Evolutionary conservation across 805 yeast genomes (phyloP), one percentile per base, ranked within the genome.

Genomic region (Scheffersomyces spartinae): DNA sequence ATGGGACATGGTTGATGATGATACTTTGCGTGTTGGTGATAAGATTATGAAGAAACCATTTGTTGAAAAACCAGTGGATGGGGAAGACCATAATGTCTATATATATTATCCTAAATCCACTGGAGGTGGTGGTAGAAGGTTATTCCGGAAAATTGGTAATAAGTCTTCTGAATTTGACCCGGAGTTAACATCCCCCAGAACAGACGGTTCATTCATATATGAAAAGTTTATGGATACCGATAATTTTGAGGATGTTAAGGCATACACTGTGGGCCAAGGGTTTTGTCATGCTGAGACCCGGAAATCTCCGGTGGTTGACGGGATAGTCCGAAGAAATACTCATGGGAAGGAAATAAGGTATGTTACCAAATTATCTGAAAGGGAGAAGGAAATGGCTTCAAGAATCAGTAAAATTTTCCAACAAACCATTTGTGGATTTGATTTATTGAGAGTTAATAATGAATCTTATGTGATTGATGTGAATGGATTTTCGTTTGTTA

Each of bases 291-390:
- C 98, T 0, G 99, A 91, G 47, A 91, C 99, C 1, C 69, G 99
- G 44, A 91, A 91, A 50, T 84, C 95, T 0, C 99, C 99, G 1
- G 98, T 91, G 3, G 98, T 91, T n/a, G 99, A 91, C 55, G 99
- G 99, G 24, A 82, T 91, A 30, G 99, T 91, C 14, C 69, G 96
- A 44, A 71, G 99, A 49, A 91, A 91, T 47, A 86, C 97, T 1
- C 94, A 86, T 43, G 99, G 99, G 24, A 91, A 91, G 50, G 99
- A 91, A 54, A 77, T 91, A 23, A 68, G 99, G 35, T 91, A 80
- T 44, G 68, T 91, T 18, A 88, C 98, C 1, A 74, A 78, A 36
- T 60, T 91, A 27, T 58, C 81, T 2, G 70, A 65, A 4, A 79
- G 71, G 25, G 99, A 91, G 49, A 74, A 69, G 26, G 54, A 55